Evolutionary conservation across 805 yeast genomes (phyloP).

Genomic region (Zygosaccharomyces bisporus): DNA sequence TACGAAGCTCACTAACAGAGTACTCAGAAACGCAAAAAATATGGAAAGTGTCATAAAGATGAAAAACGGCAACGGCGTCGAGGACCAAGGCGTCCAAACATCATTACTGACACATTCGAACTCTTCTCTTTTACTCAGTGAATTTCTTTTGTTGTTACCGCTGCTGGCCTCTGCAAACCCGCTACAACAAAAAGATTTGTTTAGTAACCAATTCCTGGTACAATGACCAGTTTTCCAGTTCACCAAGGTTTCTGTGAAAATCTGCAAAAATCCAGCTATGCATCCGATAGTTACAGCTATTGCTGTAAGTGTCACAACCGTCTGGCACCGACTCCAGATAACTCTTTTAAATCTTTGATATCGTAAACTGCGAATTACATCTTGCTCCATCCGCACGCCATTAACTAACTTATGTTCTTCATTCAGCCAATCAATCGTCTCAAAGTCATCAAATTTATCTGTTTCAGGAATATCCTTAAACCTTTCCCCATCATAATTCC

Average conservation of each 20-base stretch:
- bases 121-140: conserved; percentile 32
- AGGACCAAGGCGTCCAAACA: conserved; percentile 65
- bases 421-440: conserved; percentile 64
- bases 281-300: conserved; percentile 78
- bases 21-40: conserved; percentile 59
- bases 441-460: conserved; percentile 51
- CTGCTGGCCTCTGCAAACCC: conserved; percentile 36
- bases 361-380: conserved; percentile 11
- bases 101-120: conserved; percentile 46
- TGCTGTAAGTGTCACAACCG: conserved; percentile 67
- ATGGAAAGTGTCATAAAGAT: conserved; percentile 58
- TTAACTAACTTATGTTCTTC: conserved; percentile 47
- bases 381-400: conserved; percentile 5
- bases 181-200: conserved; percentile 78
- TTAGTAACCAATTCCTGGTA: conserved; percentile 61
- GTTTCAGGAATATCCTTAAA: conserved; percentile 27
- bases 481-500: conserved; percentile 4
- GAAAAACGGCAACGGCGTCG: conserved; percentile 45
- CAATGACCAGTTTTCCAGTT: conserved; percentile 80
- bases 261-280: conserved; percentile 76
- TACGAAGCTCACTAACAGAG: conserved; percentile 59
- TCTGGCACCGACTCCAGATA: conserved; percentile 31
- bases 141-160: conserved; percentile 21
- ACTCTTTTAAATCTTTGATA: conserved; percentile 14
- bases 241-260: conserved; percentile 83